These are phyloP conservation scores for Teratosphaeria nubilosa DNA, from an alignment of 2,329 filamentous ascomycete genomes.

Conservation along the genomic window DNA sequence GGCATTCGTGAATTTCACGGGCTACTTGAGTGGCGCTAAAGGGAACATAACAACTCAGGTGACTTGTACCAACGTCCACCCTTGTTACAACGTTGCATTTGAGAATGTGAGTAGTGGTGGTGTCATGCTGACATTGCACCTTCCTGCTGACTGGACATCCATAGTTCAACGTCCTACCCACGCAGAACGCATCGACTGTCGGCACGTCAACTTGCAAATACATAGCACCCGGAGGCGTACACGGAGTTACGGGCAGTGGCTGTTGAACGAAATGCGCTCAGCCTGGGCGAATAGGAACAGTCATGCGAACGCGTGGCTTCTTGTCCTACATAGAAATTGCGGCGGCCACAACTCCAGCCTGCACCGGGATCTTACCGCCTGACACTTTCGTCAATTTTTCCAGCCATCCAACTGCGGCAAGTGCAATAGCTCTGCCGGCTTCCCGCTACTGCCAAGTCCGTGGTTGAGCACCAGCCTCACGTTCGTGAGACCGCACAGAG, in stretches of 20 bases:
- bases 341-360: not conserved
- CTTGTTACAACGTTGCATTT: constrained; percentile 39
- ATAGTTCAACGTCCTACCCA: not conserved
- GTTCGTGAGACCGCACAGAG: not conserved
- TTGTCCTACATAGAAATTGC: not conserved
- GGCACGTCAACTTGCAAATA: constrained; percentile 29
- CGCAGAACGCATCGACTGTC: constrained; percentile 23
- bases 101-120: not conserved
- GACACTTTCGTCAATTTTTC: not conserved
- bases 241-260: constrained; percentile 14
- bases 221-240: constrained; percentile 29
- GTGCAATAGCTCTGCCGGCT: not conserved
- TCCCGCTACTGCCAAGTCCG: not conserved
- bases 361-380: not conserved
- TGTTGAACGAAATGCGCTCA: not conserved
- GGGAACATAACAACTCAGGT: constrained; percentile 31
- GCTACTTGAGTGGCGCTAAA: constrained; percentile 26
- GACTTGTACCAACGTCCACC: constrained; percentile 38
- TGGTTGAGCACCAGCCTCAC: not conserved
- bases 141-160: constrained; percentile 24
- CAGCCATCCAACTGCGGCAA: not conserved
- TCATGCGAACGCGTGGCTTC: not conserved
- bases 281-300: not conserved
- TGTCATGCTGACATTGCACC: not conserved
- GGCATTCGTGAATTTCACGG: constrained; percentile 43